Evolutionary conservation across 202 grass and related monocot species (phyloP).

Genomic region (Thinopyrum obtusiflorum): DNA sequence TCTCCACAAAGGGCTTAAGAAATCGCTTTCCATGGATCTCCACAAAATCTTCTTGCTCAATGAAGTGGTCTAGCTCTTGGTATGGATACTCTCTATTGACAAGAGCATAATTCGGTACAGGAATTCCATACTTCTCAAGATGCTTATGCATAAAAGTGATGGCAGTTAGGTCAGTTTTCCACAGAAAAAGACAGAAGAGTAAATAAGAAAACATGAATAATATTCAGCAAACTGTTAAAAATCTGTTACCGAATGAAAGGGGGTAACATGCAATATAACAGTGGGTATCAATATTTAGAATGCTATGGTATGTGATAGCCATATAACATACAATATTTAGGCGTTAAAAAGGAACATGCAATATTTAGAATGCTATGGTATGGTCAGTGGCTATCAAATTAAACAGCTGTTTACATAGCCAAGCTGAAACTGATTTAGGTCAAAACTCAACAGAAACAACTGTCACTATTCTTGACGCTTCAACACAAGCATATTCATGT

Average conservation of each 20-base stretch:
- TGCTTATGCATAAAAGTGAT: conserved; percentile 48
- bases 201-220: conserved; percentile 28
- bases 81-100: conserved; percentile 92
- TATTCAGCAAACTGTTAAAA: conserved; percentile 6
- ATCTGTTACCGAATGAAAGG: neutral
- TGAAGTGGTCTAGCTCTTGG: conserved; percentile 92
- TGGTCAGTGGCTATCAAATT: neutral
- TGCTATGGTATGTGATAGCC: neutral
- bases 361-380: neutral
- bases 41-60: conserved; percentile 99
- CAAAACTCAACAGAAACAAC: conserved; percentile 10
- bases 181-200: neutral
- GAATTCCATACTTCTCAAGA: conserved; percentile 81
- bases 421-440: neutral
- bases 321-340: conserved; percentile 5
- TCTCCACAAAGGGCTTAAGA: conserved; percentile 98
- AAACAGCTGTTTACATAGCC: neutral
- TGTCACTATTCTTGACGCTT: neutral
- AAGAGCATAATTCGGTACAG: conserved; percentile 94
- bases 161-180: conserved; percentile 31
- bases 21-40: conserved; percentile 94
- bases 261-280: neutral
- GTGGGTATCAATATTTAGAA: too few relatives aligned
- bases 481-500: neutral
- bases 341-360: neutral